Evolutionary conservation across 1,284 basidiomycete species (phyloP).

Genomic region (Leccinum brunneo-olivaceum): DNA sequence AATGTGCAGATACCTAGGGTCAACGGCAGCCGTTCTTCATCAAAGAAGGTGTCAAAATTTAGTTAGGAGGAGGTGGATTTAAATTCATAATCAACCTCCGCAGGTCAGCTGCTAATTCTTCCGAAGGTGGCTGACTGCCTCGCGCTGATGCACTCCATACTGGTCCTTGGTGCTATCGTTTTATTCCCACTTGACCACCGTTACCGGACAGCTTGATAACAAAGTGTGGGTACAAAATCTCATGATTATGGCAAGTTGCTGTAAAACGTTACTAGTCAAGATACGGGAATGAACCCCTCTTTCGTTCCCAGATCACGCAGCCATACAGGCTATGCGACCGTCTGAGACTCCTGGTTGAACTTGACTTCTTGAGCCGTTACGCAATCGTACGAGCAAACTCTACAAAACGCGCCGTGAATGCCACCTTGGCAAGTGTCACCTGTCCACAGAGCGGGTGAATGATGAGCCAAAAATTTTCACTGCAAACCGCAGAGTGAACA

Average conservation of each 20-base stretch:
- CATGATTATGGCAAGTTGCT: too few species aligned
- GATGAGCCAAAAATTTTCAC: background rate
- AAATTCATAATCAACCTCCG: background rate
- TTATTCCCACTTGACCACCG: slow-evolving; percentile 1
- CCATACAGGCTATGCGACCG: background rate
- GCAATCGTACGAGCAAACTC: slow-evolving; percentile 15
- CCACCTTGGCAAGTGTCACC: slow-evolving; percentile 12
- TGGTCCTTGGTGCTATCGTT: background rate
- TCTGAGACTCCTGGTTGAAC: background rate
- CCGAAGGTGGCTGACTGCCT: background rate
- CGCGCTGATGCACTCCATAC: background rate
- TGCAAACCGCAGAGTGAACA: background rate
- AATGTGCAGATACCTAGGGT: background rate
- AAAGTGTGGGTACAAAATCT: background rate
- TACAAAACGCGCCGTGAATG: slow-evolving; percentile 21
- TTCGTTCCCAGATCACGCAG: too few species aligned
- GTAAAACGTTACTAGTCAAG: too few species aligned
- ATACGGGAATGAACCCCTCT: too few species aligned
- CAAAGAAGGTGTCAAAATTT: background rate
- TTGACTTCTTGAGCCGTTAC: background rate
- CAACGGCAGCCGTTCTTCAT: too few species aligned
- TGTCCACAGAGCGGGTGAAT: slow-evolving; percentile 1
- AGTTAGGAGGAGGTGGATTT: too few species aligned
- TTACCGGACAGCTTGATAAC: background rate
- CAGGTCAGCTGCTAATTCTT: slow-evolving; percentile 1